These are phyloP conservation scores for Beauveria scarabaeidicola DNA, from an alignment of 2,329 filamentous ascomycete species.

Conservation along the genomic window DNA sequence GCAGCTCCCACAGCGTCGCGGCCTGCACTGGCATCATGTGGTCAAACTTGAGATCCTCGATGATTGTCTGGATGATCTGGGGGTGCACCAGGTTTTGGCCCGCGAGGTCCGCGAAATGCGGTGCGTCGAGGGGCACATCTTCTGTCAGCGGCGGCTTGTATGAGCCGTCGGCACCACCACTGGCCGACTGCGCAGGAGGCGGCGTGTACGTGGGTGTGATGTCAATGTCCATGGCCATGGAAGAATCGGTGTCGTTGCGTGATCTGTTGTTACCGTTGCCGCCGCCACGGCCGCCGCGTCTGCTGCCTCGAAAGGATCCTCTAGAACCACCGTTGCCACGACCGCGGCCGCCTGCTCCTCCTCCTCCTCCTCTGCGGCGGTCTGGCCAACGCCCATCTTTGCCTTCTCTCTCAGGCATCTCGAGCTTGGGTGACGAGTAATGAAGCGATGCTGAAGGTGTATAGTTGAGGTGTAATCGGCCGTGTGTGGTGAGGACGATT, in stretches of 20 bases:
- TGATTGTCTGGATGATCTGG: slow-evolving; percentile 38
- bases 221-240: slow-evolving; percentile 7
- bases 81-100: slow-evolving; percentile 35
- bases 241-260: not conserved
- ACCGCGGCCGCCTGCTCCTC: not conserved
- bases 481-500: not conserved
- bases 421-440: not conserved
- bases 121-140: slow-evolving; percentile 34
- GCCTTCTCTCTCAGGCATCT: slow-evolving; percentile 7
- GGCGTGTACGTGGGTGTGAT: not conserved
- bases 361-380: slow-evolving; percentile 3
- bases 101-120: slow-evolving; percentile 37
- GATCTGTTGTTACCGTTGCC: not conserved
- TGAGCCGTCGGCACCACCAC: not conserved
- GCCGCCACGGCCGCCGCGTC: slow-evolving; percentile 2
- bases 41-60: slow-evolving; percentile 39
- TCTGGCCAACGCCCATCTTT: slow-evolving; percentile 2
- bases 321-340: not conserved
- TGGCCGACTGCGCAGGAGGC: not conserved
- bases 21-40: slow-evolving; percentile 49
- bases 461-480: not conserved
- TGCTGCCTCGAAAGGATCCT: not conserved
- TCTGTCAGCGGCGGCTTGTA: slow-evolving; percentile 22
- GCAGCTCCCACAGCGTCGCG: slow-evolving; percentile 39
- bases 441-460: not conserved